Conservation (phyloP, 768 basidiomycete species). For the Hericium erinaceus region DNA sequence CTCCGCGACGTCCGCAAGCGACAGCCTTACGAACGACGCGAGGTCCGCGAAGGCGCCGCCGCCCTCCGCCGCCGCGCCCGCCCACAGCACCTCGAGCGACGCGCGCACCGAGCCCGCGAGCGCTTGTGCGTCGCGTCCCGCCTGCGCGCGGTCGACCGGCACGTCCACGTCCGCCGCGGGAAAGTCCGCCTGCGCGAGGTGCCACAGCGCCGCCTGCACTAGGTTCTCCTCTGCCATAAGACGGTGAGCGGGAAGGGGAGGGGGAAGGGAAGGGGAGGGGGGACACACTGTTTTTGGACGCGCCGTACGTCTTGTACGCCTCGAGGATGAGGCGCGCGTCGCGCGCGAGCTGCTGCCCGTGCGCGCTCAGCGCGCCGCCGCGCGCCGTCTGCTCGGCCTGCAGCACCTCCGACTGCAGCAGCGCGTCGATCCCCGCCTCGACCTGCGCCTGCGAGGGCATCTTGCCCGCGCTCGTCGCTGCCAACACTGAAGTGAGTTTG, state of each 20-base stretch:
- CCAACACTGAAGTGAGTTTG: conserved; percentile 48
- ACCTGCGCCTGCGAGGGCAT: conserved; percentile 55
- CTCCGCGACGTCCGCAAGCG: conserved; percentile 60
- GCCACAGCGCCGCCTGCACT: conserved; percentile 59
- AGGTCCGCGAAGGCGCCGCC: conserved; percentile 49
- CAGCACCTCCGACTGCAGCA: conserved; percentile 40
- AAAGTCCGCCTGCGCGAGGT: conserved; percentile 48
- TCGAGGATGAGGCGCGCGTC: conserved; percentile 44
- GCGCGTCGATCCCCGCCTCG: conserved; percentile 43
- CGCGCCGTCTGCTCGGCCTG: conserved; percentile 30
- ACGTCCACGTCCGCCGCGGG: conserved; percentile 25
- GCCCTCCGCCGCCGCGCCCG: conserved; percentile 44
- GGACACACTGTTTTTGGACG: conserved; percentile 46
- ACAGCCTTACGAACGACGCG: conserved; percentile 53
- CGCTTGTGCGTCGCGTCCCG: conserved; percentile 38
- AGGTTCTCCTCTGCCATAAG: conserved; percentile 44
- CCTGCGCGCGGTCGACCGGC: conserved; percentile 33
- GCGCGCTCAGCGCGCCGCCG: conserved; percentile 39
- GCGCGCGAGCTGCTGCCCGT: conserved; percentile 42
- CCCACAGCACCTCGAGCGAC: conserved; percentile 44
- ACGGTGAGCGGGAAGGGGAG: neutral
- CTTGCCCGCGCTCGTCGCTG: conserved; percentile 65
- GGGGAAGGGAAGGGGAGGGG: conserved; percentile 4
- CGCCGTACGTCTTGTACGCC: conserved; percentile 45
- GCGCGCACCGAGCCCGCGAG: conserved; percentile 41